Conservation (phyloP, 1,284 basidiomycete species). For the Baeospora myosura region DNA sequence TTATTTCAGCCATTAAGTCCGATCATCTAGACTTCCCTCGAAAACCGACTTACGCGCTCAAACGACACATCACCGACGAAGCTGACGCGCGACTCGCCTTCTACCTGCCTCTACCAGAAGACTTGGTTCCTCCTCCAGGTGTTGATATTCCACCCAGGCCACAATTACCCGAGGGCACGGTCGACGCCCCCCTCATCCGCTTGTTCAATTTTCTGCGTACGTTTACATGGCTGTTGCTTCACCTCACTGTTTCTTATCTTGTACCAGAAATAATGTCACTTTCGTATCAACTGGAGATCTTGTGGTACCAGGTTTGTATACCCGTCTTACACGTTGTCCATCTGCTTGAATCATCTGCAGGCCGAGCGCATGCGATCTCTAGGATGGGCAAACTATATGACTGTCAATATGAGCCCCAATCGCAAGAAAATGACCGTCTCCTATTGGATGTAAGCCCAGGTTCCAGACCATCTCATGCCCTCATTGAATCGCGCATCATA, state of each 20-base stretch:
- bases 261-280: conserved; percentile 73
- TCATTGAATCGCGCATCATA: conserved; percentile 17
- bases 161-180: conserved; percentile 48
- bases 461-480: background rate
- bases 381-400: conserved; percentile 70
- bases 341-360: conserved; percentile 25
- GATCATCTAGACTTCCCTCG: conserved; percentile 56
- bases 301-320: conserved; percentile 65
- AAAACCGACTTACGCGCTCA: conserved; percentile 54
- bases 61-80: conserved; percentile 64
- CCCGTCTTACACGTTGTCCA: background rate
- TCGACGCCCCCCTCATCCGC: conserved; percentile 73
- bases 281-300: conserved; percentile 77
- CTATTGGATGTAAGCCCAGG: conserved; percentile 65
- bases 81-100: conserved; percentile 58
- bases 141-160: conserved; percentile 41
- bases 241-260: background rate
- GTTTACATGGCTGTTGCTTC: conserved; percentile 20
- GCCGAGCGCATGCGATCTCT: conserved; percentile 66
- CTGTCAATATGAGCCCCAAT: conserved; percentile 54
- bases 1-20: background rate
- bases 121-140: conserved; percentile 33
- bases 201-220: conserved; percentile 76
- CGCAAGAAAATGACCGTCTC: conserved; percentile 58
- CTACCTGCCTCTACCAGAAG: conserved; percentile 46